phyloP scores from a whole-genome alignment of 768 basidiomycete species.

The Polyporus arcularius region DNA sequence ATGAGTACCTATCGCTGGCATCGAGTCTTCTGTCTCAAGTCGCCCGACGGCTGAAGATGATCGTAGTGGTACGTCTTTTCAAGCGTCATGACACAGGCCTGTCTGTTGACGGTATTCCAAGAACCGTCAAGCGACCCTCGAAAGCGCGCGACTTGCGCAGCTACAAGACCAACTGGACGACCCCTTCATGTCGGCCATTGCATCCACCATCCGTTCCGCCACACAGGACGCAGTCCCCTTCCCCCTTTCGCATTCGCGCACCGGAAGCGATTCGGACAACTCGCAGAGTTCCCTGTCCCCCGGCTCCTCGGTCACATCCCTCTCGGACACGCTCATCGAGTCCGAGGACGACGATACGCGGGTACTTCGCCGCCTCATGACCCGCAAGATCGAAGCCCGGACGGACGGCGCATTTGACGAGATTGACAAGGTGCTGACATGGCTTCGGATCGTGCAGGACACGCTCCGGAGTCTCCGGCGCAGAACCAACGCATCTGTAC shows the following conservation, averaged over 20 bases:
- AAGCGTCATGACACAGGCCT: neutral
- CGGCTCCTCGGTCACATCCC: constrained; percentile 43
- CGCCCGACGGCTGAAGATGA: constrained; percentile 56
- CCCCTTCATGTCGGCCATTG: constrained; percentile 16
- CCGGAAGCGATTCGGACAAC: constrained; percentile 15
- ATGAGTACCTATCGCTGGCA: constrained; percentile 55
- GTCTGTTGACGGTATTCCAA: neutral
- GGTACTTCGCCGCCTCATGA: constrained; percentile 59
- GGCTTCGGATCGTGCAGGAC: constrained; percentile 67
- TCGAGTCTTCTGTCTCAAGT: constrained; percentile 58
- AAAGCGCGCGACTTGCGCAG: constrained; percentile 9
- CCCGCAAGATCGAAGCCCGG: constrained; percentile 64
- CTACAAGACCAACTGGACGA: constrained; percentile 9
- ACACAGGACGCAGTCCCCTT: constrained; percentile 7
- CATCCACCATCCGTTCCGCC: constrained; percentile 13
- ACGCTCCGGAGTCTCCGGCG: constrained; percentile 16
- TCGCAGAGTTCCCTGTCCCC: constrained; percentile 24
- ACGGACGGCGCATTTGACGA: constrained; percentile 60
- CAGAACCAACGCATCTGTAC: neutral
- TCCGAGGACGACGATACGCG: constrained; percentile 71
- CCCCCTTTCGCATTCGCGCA: constrained; percentile 8
- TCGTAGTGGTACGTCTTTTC: constrained; percentile 48
- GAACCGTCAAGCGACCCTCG: constrained; percentile 13
- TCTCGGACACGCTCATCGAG: constrained; percentile 51
- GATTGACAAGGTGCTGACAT: constrained; percentile 56